Evolutionary conservation across 345 rosid genomes (phyloP), one percentile per base, ranked within the genome.

Genomic region (Acer yangbiense): DNA sequence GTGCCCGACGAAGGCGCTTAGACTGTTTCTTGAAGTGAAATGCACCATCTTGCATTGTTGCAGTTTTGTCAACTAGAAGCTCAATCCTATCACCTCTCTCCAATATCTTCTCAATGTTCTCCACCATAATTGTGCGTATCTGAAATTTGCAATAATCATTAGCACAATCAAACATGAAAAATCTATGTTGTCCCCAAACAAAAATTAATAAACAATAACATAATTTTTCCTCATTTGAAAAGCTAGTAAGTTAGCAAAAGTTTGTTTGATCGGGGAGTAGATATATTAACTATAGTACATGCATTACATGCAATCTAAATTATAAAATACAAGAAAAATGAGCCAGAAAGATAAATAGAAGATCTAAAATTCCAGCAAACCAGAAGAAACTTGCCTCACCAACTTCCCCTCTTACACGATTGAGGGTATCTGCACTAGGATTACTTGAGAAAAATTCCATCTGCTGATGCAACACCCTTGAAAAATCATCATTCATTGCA

Each of bases 401-500:
- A 79, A 94, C 98, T 91, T 94, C 98, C n/a, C 95, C 97, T 80
- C 97, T 83, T 21, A 94, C 97, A 83, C 98, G 97, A 83, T 77
- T 92, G 69, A 96, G 95, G 65, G 98, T 90, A 82, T 96, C 97
- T 54, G 87, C 94, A 85, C 89, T 91, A 7, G 95, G 93, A 81
- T 94, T 94, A 83, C 93, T 92, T 25, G 99, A 96, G 92, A 89
- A 96, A 68, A 96, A 92, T 83, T 91, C 99, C 98, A 96, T 96
- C 84, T 96, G 98, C 89, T 92, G 98, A 85, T 96, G 99, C 88
- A 96, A 87, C 69, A 92, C 98, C 87, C 98, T 90, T 3, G 99
- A 94, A 77, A 96, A 96, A n/a, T 96, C 99, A 85, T 96, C 98
- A 79, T 94, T 96, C 99, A 96, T 91, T 0, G 98, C 95, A 78